These are phyloP conservation scores for Sporothrix protearum DNA, from an alignment of 2,329 filamentous ascomycete species.

Conservation along the genomic window DNA sequence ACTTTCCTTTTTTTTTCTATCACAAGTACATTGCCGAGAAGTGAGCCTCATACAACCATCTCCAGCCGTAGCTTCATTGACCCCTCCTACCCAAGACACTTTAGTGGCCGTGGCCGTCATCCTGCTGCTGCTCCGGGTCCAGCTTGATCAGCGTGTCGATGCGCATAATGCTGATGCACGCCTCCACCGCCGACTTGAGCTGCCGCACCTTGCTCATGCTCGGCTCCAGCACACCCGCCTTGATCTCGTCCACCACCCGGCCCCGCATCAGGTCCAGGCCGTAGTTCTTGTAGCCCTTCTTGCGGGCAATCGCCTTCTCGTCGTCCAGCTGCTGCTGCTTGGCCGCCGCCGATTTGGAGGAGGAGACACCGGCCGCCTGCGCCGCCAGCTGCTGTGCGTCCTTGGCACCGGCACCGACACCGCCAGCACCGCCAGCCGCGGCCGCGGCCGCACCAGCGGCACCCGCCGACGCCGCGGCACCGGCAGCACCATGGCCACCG, in stretches of 20 bases:
- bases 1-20: constrained; percentile 13
- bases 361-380: background rate
- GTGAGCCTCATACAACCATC: background rate
- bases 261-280: constrained; percentile 86
- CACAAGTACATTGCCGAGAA: constrained; percentile 11
- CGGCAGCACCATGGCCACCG: constrained; percentile 11
- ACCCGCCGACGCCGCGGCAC: background rate
- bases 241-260: constrained; percentile 88
- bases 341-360: constrained; percentile 19
- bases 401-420: constrained; percentile 8
- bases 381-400: background rate
- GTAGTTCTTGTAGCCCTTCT: constrained; percentile 99
- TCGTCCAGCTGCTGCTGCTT: constrained; percentile 57
- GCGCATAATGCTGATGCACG: constrained; percentile 97
- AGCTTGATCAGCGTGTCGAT: constrained; percentile 98
- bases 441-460: background rate
- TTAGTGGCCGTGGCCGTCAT: constrained; percentile 85
- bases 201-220: constrained; percentile 98
- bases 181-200: constrained; percentile 96
- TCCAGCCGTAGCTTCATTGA: background rate
- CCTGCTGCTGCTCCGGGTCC: constrained; percentile 78
- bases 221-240: constrained; percentile 91
- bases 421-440: background rate
- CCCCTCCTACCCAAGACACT: background rate
- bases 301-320: constrained; percentile 83